Percentiles rank a stretch among this genome's conserved stretches.
Conservation (phyloP, 2,329 filamentous ascomycete species). For the Aureobasidium pullulans region DNA sequence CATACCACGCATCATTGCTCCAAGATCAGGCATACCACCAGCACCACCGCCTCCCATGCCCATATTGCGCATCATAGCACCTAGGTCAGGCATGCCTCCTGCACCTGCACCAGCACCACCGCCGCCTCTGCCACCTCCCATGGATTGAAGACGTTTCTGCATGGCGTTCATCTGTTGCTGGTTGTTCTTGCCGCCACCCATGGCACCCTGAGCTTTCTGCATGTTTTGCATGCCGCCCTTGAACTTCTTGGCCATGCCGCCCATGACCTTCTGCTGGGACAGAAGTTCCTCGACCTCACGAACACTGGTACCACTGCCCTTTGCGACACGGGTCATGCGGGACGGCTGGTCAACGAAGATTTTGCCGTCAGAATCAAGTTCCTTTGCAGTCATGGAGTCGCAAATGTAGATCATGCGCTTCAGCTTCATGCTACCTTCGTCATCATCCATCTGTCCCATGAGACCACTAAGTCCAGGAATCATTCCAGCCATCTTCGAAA, state of each 20-base stretch:
- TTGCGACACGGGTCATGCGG: conserved; percentile 84
- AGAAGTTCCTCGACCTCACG: conserved; percentile 91
- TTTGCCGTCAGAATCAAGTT: conserved; percentile 92
- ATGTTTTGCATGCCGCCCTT: conserved; percentile 97
- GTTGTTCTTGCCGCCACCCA: conserved; percentile 86
- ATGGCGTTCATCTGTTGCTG: conserved; percentile 91
- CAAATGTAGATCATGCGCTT: conserved; percentile 99
- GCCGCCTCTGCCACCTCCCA: conserved; percentile 66
- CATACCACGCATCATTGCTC: conserved; percentile 66
- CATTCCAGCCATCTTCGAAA: conserved; percentile 98
- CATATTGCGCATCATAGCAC: conserved; percentile 86
- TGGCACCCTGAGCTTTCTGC: conserved; percentile 83
- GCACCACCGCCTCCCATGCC: conserved; percentile 56
- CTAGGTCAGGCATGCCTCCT: conserved; percentile 70
- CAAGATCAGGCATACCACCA: conserved; percentile 55
- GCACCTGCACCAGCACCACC: conserved; percentile 49
- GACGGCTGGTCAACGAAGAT: conserved; percentile 87
- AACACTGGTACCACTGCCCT: conserved; percentile 83
- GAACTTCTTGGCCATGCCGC: conserved; percentile 96
- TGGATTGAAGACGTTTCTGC: conserved; percentile 89
- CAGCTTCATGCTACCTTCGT: conserved; percentile 86
- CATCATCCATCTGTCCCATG: conserved; percentile 95
- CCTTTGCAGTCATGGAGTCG: conserved; percentile 94
- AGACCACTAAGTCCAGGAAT: conserved; percentile 90
- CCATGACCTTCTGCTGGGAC: conserved; percentile 98